Percentiles rank a stretch among this genome's conserved stretches.
Evolutionary conservation across 2,329 filamentous ascomycete genomes (phyloP).

Genomic region (Anthostomella pinea): DNA sequence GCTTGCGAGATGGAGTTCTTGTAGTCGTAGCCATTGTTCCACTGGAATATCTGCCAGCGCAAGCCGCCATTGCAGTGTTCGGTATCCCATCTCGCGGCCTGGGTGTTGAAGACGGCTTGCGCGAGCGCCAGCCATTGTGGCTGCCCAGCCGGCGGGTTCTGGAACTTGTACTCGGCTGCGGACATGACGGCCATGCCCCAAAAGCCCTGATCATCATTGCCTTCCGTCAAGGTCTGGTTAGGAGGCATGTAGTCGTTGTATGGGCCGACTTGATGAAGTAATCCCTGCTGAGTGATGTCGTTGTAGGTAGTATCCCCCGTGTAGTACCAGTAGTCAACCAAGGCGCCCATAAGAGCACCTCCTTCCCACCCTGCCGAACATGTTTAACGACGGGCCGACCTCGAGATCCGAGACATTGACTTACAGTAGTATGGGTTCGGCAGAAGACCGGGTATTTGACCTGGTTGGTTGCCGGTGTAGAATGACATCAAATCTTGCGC

Average conservation of each 20-base stretch:
- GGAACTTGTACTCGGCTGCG: conserved; percentile 67
- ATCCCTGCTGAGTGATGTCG: conserved; percentile 60
- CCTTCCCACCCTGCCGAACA: conserved; percentile 63
- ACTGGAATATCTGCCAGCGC: conserved; percentile 81
- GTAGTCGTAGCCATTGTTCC: conserved; percentile 80
- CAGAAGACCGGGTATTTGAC: conserved; percentile 49
- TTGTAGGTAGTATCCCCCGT: conserved; percentile 74
- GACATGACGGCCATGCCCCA: conserved; percentile 70
- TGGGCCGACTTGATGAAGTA: conserved; percentile 72
- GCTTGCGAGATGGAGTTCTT: conserved; percentile 66
- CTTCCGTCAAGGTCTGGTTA: conserved; percentile 66
- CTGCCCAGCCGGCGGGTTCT: conserved; percentile 52
- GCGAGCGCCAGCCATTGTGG: conserved; percentile 71
- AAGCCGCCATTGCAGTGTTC: conserved; percentile 70
- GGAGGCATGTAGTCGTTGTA: conserved; percentile 75
- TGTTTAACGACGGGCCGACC: conserved; percentile 7
- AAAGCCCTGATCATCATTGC: conserved; percentile 75
- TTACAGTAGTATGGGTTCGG: conserved; percentile 55
- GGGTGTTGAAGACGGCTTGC: conserved; percentile 78
- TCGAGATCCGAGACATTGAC: conserved; percentile 18
- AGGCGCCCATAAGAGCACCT: conserved; percentile 66
- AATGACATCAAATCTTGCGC: conserved; percentile 49
- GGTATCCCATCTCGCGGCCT: conserved; percentile 70
- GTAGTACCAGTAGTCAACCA: conserved; percentile 84
- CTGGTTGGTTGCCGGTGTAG: conserved; percentile 48